Evolutionary conservation across 306 rosid species (phyloP).

Genomic region (Cercis canadensis): DNA sequence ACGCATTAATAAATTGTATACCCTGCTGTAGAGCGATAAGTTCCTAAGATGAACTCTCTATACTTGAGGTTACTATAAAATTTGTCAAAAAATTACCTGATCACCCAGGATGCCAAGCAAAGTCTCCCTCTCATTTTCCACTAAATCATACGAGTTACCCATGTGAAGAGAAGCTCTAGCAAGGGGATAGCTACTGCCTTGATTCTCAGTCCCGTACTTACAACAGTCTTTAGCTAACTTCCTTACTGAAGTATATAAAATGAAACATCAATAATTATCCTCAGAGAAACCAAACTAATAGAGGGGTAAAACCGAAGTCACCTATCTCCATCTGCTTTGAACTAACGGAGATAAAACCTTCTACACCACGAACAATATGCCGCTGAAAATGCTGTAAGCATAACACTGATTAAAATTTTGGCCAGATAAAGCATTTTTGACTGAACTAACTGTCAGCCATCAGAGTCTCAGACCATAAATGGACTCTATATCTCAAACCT

Average conservation of each 20-base stretch:
- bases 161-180: slow-evolving; percentile 64
- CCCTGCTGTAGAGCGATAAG: too few relatives aligned
- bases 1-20: slow-evolving; percentile 14
- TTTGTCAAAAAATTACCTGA: slow-evolving; percentile 67
- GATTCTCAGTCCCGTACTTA: slow-evolving; percentile 74
- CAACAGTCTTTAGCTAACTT: slow-evolving; percentile 78
- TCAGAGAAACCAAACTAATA: slow-evolving; percentile 37
- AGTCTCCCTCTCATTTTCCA: slow-evolving; percentile 73
- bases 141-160: slow-evolving; percentile 59
- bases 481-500: slow-evolving; percentile 1
- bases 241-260: slow-evolving; percentile 56
- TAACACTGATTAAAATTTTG: slow-evolving; percentile 28
- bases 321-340: slow-evolving; percentile 89
- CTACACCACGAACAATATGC: slow-evolving; percentile 79
- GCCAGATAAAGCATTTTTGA: slow-evolving; percentile 21
- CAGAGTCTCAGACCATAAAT: not conserved
- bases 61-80: slow-evolving; percentile 14
- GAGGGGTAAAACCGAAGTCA: slow-evolving; percentile 39
- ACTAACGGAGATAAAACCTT: slow-evolving; percentile 69
- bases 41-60: slow-evolving; percentile 26
- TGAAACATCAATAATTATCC: slow-evolving; percentile 37
- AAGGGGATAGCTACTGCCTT: slow-evolving; percentile 53
- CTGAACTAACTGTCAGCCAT: not conserved
- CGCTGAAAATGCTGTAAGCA: slow-evolving; percentile 82
- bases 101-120: slow-evolving; percentile 65